phyloP scores from a whole-genome alignment of 2,329 filamentous ascomycete species.

The Xylariaceae sp. region DNA sequence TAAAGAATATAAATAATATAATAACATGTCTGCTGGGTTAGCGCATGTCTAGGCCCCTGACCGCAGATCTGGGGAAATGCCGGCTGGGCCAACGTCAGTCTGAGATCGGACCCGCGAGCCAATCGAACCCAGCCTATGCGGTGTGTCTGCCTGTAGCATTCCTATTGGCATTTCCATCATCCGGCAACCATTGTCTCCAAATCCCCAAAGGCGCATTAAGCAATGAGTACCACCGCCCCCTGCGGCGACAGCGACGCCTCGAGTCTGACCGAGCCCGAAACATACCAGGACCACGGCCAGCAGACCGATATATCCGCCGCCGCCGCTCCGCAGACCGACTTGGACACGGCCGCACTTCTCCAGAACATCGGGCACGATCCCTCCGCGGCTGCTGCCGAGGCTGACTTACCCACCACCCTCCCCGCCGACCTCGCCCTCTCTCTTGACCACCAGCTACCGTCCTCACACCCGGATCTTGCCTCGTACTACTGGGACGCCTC shows the following conservation, averaged over 20 bases:
- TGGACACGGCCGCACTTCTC: conserved; percentile 25
- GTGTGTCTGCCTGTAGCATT: background rate
- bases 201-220: conserved; percentile 2
- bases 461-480: conserved; percentile 24
- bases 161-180: background rate
- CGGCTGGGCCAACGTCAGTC: too few relatives aligned
- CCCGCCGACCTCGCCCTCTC: conserved; percentile 28
- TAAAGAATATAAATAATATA: too few relatives aligned
- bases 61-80: too few relatives aligned
- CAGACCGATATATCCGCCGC: conserved; percentile 1
- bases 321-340: conserved; percentile 20
- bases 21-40: too few relatives aligned
- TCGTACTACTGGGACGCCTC: conserved; percentile 57
- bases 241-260: conserved; percentile 16
- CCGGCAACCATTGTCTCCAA: background rate
- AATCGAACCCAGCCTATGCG: background rate
- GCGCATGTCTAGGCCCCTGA: too few relatives aligned
- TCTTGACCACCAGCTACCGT: conserved; percentile 16
- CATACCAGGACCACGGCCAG: background rate
- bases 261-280: conserved; percentile 1
- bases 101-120: too few relatives aligned
- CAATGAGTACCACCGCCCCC: conserved; percentile 9
- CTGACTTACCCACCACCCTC: conserved; percentile 13
- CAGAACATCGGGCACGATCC: conserved; percentile 20
- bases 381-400: conserved; percentile 6